Conservation (phyloP, 306 rosid genomes). For the Mimosa bimucronata region DNA sequence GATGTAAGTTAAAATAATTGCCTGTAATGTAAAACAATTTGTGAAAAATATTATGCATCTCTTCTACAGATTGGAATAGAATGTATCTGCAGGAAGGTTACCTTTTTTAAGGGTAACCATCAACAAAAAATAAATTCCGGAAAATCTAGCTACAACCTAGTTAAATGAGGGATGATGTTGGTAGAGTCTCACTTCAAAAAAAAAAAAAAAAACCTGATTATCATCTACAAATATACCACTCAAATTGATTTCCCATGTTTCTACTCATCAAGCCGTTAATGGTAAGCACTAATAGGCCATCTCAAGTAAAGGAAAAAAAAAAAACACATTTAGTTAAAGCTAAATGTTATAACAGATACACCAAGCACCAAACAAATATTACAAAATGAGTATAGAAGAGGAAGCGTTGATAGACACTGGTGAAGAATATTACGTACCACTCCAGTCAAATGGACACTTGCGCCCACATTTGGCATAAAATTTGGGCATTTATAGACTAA, state of each 20-base stretch:
- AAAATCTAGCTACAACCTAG: not conserved
- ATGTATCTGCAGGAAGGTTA: not conserved
- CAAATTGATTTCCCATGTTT: not conserved
- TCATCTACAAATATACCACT: not conserved
- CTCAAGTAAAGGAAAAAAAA: conserved; percentile 46
- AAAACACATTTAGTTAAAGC: not conserved
- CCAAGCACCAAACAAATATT: not conserved
- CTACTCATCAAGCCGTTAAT: not conserved
- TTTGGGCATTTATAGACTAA: too few species aligned
- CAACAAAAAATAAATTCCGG: not conserved
- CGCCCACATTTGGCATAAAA: too few species aligned
- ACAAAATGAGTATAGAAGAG: too few species aligned
- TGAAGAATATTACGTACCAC: too few species aligned
- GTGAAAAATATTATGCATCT: not conserved
- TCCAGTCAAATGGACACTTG: too few species aligned
- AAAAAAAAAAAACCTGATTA: conserved; percentile 39
- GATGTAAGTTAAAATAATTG: not conserved
- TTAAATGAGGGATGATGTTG: not conserved
- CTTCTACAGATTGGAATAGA: not conserved
- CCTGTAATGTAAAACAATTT: not conserved
- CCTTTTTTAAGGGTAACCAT: not conserved
- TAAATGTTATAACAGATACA: too few species aligned
- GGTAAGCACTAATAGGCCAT: not conserved
- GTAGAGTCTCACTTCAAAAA: not conserved
- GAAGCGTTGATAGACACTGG: too few species aligned